Evolutionary conservation across 1,139 yeast species (phyloP), one percentile per base, ranked within the genome.

Genomic region (Kurtzmaniella quercitrusa): DNA sequence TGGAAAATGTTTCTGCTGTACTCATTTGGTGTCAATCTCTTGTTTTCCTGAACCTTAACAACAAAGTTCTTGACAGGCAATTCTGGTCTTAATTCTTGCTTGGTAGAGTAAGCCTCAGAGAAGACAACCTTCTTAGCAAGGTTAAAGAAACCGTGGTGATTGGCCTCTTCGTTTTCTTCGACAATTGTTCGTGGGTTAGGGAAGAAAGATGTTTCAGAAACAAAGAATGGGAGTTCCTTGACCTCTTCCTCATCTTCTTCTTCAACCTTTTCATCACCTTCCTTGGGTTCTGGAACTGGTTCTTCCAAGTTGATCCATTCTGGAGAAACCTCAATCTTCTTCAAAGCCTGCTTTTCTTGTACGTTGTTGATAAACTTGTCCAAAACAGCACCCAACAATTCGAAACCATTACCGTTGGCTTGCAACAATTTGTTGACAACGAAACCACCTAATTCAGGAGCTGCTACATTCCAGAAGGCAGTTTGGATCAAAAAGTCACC

Each of bases 1-100:
- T 93, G 96, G 89, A 93, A 93, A 59, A 93, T 91, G 65, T 93
- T 87, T 71, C 98, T 87, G 47, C 88, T 88, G 63, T 93, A 93
- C 57, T 87, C 93, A 36, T 59, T 60, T 9, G 98, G 98, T n/a
- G 98, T 93, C 50, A 93, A 85, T 59, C 98, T 81, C 66, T 82
- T 84, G 71, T 89, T 91, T 59, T 87, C 95, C 63, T 88, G 87
- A 40, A 93, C 98, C 65, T 84, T 88, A 45, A 89, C 95, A 43
- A 89, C 78, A 57, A 82, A 89, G 68, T 87, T 91, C 64, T 84
- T 74, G 42, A 86, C 86, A 19, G 97, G 89, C 50, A 88, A 74
- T 55, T 93, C 98, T 17, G 98, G 98, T 67, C 97, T 84, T 56
- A 91, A 75, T 7, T 73, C 74, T 38, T 71, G 59, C 32, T 66